These are phyloP conservation scores for Lasiodiplodia sp. DNA, from an alignment of 2,329 filamentous ascomycete genomes.

Conservation along the genomic window DNA sequence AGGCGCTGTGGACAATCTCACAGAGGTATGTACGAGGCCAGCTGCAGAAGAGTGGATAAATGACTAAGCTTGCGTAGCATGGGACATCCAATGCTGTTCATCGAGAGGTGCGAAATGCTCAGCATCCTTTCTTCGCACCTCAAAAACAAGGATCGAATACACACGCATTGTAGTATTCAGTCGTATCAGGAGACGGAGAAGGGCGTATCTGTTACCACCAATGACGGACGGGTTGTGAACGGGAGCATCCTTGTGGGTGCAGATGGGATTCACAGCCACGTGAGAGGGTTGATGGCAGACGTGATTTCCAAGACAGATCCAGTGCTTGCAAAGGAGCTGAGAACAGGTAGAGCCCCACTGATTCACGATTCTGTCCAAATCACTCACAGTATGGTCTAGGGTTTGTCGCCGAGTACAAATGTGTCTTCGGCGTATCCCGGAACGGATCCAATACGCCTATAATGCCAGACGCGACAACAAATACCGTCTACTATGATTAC, in stretches of 20 bases:
- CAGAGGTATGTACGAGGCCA: not conserved
- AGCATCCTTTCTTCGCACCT: slow-evolving; percentile 32
- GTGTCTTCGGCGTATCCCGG: not conserved
- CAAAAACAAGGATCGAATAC: slow-evolving; percentile 34
- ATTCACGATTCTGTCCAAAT: not conserved
- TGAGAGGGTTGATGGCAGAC: slow-evolving; percentile 22
- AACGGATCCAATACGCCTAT: not conserved
- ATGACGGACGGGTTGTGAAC: slow-evolving; percentile 30
- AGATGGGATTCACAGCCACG: slow-evolving; percentile 23
- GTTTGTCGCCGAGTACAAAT: slow-evolving; percentile 1
- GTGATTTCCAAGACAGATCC: slow-evolving; percentile 3
- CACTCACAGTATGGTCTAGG: not conserved
- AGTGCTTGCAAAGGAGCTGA: not conserved
- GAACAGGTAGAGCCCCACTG: not conserved
- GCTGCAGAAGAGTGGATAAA: not conserved
- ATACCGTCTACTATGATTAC: slow-evolving; percentile 31
- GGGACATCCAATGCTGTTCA: not conserved
- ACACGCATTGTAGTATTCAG: slow-evolving; percentile 7
- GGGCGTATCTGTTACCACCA: slow-evolving; percentile 32
- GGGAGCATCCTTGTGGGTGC: slow-evolving; percentile 19
- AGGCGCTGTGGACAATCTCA: not conserved
- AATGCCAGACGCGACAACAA: slow-evolving; percentile 21
- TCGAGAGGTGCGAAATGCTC: not conserved
- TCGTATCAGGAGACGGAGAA: not conserved
- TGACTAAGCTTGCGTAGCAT: not conserved